Conservation (phyloP, 73 alveolate genomes). For the Paramecium pentaurelia region DNA sequence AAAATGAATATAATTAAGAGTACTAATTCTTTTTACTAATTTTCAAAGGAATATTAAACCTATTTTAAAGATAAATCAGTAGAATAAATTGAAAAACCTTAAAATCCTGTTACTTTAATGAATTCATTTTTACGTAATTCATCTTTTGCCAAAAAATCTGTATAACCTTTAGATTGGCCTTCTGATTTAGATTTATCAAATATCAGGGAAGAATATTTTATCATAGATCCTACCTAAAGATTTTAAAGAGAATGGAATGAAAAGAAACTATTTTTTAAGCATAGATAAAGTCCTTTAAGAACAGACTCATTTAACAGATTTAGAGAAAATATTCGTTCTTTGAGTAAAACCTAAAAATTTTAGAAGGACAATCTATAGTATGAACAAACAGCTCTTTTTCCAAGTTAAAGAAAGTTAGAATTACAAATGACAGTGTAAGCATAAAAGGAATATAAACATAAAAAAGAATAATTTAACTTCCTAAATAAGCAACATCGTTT, state of each 20-base stretch:
- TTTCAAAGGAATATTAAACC: background rate
- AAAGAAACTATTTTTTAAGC: background rate
- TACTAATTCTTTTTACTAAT: background rate
- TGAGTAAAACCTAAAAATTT: background rate
- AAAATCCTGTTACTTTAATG: conserved; percentile 3
- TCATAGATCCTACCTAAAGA: background rate
- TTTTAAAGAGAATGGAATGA: conserved; percentile 1
- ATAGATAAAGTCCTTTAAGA: conserved; percentile 31
- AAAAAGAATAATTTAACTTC: conserved; percentile 1
- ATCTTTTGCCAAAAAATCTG: background rate
- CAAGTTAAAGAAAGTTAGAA: background rate
- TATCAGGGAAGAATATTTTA: background rate
- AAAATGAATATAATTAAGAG: background rate
- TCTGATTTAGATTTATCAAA: background rate
- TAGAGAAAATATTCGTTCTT: background rate
- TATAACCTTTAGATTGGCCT: conserved; percentile 13
- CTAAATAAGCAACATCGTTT: background rate
- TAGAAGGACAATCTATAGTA: background rate
- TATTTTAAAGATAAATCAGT: background rate
- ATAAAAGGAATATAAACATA: background rate
- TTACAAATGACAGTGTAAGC: background rate
- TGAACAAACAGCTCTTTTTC: background rate
- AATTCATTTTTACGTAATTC: background rate
- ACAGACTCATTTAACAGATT: background rate
- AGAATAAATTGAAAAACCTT: background rate